Percentiles rank a stretch among this genome's conserved stretches.
Evolutionary conservation across 2,329 filamentous ascomycete genomes (phyloP).

Genomic region (Annulohypoxylon truncatum): DNA sequence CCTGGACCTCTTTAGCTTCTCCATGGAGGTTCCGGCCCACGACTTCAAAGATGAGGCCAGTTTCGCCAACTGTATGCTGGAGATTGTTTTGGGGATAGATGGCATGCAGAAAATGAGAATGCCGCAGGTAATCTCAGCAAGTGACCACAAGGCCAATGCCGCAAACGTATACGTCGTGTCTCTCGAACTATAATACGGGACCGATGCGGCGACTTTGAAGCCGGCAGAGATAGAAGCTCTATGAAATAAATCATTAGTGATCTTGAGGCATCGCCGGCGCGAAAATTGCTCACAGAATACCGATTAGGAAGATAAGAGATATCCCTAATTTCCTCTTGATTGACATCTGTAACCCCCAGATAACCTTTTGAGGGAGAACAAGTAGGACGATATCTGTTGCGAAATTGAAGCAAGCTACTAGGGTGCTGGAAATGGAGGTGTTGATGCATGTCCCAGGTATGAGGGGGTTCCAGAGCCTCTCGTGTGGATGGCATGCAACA

Average conservation of each 20-base stretch:
- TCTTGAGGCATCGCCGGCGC: too few species aligned
- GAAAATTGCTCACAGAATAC: constrained; percentile 5
- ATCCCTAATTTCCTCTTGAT: constrained; percentile 27
- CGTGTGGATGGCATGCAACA: constrained; percentile 18
- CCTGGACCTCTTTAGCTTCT: neutral
- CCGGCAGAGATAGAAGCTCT: constrained; percentile 12
- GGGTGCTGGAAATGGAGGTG: neutral
- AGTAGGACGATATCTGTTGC: constrained; percentile 27
- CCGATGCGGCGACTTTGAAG: neutral
- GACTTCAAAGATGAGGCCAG: neutral
- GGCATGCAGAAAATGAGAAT: too few species aligned
- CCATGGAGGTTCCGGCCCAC: constrained; percentile 9
- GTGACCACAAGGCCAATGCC: too few species aligned
- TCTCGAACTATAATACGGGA: neutral
- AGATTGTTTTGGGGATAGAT: too few species aligned
- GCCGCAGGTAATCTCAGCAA: too few species aligned
- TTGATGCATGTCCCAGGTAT: constrained; percentile 24
- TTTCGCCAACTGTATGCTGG: neutral
- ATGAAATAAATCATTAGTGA: neutral
- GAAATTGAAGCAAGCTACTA: constrained; percentile 14
- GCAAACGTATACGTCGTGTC: neutral
- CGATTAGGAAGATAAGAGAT: constrained; percentile 10
- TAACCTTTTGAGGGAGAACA: constrained; percentile 28
- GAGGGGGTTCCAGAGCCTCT: constrained; percentile 22
- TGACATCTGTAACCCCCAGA: constrained; percentile 33